Evolutionary conservation across 768 basidiomycete species (phyloP).

Genomic region (Kwoniella heveanensis): DNA sequence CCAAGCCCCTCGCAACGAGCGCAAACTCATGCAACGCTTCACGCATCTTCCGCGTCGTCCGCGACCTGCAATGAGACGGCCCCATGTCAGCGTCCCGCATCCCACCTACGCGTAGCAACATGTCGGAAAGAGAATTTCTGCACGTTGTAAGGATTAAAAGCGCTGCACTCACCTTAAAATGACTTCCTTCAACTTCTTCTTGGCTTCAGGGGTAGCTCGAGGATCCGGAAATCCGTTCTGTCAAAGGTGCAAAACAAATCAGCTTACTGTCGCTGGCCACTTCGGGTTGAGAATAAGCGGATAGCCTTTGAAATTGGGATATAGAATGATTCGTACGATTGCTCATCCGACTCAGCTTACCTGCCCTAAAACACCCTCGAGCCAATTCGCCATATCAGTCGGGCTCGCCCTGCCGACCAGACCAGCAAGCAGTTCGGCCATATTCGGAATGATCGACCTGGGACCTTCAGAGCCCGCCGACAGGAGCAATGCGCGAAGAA

Average conservation of each 20-base stretch:
- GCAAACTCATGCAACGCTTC: conserved; percentile 88
- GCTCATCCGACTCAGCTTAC: conserved; percentile 35
- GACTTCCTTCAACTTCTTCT: conserved; percentile 65
- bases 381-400: conserved; percentile 67
- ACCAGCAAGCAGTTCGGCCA: conserved; percentile 76
- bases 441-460: conserved; percentile 75
- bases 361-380: conserved; percentile 66
- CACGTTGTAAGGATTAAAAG: background rate
- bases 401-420: conserved; percentile 64
- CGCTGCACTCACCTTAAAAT: conserved; percentile 47
- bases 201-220: conserved; percentile 72
- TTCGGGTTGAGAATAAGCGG: too few species aligned
- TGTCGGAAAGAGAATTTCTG: too few species aligned
- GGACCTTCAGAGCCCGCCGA: conserved; percentile 86
- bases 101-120: too few species aligned
- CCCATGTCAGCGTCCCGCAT: too few species aligned
- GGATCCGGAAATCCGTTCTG: conserved; percentile 75
- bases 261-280: too few species aligned
- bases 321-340: background rate
- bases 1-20: conserved; percentile 77
- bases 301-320: too few species aligned
- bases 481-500: conserved; percentile 72
- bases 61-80: too few species aligned
- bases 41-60: conserved; percentile 71
- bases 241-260: background rate